Conservation (phyloP, 768 basidiomycete species). For the Mycena kentingensis region DNA sequence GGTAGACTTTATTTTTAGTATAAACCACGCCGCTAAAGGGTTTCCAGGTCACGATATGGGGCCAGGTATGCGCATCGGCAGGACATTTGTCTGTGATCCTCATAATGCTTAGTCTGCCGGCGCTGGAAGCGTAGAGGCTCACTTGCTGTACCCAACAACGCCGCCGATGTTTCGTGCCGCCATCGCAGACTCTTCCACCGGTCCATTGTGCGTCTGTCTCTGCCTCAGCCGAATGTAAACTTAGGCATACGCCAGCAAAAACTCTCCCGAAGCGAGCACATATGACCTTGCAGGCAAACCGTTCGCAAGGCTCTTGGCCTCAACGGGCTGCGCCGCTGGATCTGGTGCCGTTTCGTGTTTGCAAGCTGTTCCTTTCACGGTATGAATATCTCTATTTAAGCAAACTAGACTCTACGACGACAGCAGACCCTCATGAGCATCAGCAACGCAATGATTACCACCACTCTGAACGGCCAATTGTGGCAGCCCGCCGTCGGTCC, state of each 20-base stretch:
- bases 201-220: conserved; percentile 48
- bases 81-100: not conserved
- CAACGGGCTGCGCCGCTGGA: conserved; percentile 49
- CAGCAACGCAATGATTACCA: conserved; percentile 46
- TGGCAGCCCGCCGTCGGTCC: conserved; percentile 62
- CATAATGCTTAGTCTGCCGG: conserved; percentile 46
- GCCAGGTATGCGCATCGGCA: conserved; percentile 39
- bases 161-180: conserved; percentile 50
- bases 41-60: conserved; percentile 56
- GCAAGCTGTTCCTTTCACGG: conserved; percentile 47
- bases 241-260: conserved; percentile 43
- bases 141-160: conserved; percentile 45
- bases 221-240: not conserved
- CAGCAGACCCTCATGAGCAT: conserved; percentile 50
- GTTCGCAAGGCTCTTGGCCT: conserved; percentile 45
- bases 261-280: conserved; percentile 42
- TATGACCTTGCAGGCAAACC: conserved; percentile 57
- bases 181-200: conserved; percentile 54
- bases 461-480: conserved; percentile 53
- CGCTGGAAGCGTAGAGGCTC: conserved; percentile 50
- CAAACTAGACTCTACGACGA: not conserved
- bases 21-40: not conserved
- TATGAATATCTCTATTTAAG: conserved; percentile 17
- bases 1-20: conserved; percentile 28
- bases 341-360: conserved; percentile 45